Percentiles rank a stretch among this genome's conserved stretches.
These are phyloP conservation scores for Cercospora berteroae DNA, from an alignment of 2,329 filamentous ascomycete species.

Conservation along the genomic window DNA sequence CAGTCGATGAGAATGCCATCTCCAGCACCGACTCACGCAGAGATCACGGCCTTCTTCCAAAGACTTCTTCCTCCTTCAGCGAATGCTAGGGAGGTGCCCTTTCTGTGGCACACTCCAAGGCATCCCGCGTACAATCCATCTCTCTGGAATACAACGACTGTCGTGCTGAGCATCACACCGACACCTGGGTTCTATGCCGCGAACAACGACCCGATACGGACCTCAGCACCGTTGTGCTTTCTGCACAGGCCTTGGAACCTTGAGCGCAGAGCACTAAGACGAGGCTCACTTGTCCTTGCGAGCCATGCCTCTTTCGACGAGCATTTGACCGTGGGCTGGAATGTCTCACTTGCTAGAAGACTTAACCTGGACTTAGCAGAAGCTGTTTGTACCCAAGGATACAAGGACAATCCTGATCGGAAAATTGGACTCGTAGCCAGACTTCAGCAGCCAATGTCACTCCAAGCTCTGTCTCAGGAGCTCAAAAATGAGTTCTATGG, in stretches of 20 bases:
- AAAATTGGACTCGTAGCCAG: slow-evolving; percentile 41
- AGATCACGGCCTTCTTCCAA: slow-evolving; percentile 13
- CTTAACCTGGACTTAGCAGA: slow-evolving; percentile 34
- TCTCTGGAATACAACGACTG: neutral
- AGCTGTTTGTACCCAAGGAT: slow-evolving; percentile 40
- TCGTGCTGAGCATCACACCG: slow-evolving; percentile 18
- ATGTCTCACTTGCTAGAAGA: slow-evolving; percentile 35
- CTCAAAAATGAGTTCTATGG: slow-evolving; percentile 12
- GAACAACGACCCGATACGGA: neutral
- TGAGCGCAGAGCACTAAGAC: slow-evolving; percentile 4
- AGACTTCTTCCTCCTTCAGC: slow-evolving; percentile 8
- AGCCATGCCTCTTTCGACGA: slow-evolving; percentile 43
- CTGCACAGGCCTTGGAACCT: slow-evolving; percentile 19
- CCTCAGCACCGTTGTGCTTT: slow-evolving; percentile 8
- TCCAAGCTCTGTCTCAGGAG: slow-evolving; percentile 27
- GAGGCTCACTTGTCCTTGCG: slow-evolving; percentile 25
- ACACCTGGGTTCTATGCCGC: slow-evolving; percentile 17
- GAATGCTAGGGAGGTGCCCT: slow-evolving; percentile 11
- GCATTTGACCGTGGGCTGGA: slow-evolving; percentile 42
- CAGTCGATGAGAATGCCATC: neutral
- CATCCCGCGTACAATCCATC: slow-evolving; percentile 11
- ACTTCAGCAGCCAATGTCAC: slow-evolving; percentile 8
- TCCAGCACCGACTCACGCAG: neutral
- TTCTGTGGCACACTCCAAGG: slow-evolving; percentile 13
- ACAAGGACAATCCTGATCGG: slow-evolving; percentile 40